Conservation (phyloP, 179 eudicot genomes). For the Spinacia oleracea region DNA sequence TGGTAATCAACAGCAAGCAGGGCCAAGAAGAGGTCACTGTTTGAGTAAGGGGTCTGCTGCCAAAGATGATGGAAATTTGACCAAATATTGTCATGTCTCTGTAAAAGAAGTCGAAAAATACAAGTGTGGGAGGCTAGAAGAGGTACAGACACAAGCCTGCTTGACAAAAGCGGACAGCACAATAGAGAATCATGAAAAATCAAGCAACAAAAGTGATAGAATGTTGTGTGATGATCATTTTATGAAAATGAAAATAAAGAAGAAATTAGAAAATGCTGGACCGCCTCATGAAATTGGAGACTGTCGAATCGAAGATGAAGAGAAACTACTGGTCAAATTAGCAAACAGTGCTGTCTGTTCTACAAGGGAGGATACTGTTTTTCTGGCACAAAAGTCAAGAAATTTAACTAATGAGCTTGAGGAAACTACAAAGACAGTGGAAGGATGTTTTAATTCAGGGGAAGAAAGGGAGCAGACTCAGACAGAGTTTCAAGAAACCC, state of each 20-base stretch:
- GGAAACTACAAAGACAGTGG: constrained; percentile 13
- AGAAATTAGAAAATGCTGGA: background rate
- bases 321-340: background rate
- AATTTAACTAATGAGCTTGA: constrained; percentile 1
- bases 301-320: background rate
- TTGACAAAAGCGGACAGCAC: background rate
- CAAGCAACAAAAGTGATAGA: background rate
- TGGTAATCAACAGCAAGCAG: constrained; percentile 17
- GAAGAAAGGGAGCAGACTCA: background rate
- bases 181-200: background rate
- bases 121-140: background rate
- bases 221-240: background rate
- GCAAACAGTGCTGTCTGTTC: background rate
- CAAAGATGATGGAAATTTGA: background rate
- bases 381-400: background rate
- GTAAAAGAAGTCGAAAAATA: background rate
- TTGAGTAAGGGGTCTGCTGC: constrained; percentile 15
- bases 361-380: background rate
- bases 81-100: background rate
- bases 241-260: background rate
- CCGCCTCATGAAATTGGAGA: constrained; percentile 3
- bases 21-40: background rate
- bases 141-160: background rate
- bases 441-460: background rate
- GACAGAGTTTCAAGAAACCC: background rate